These are phyloP conservation scores for Hippophae rhamnoides DNA, from an alignment of 306 rosid genomes.

Conservation along the genomic window DNA sequence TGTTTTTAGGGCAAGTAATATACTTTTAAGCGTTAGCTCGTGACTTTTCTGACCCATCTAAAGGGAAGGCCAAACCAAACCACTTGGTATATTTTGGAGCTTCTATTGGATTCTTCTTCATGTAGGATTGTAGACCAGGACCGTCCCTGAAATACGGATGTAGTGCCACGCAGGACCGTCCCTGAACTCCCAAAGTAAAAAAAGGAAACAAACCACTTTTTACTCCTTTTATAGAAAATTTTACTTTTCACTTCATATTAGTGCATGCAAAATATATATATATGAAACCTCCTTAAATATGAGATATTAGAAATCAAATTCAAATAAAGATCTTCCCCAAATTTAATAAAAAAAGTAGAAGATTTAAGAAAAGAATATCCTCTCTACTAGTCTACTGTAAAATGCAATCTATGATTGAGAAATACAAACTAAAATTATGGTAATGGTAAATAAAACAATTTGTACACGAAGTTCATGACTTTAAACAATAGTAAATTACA, in stretches of 20 bases:
- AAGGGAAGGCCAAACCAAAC: neutral
- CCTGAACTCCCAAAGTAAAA: too few species aligned
- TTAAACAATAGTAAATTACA: neutral
- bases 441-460: neutral
- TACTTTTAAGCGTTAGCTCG: slow-evolving; percentile 23
- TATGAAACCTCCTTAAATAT: too few species aligned
- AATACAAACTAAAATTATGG: neutral
- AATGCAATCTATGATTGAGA: neutral
- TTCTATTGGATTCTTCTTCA: neutral
- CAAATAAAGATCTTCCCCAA: neutral
- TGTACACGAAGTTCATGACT: neutral
- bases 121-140: neutral
- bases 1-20: slow-evolving; percentile 18
- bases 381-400: neutral
- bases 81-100: neutral
- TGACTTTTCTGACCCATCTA: slow-evolving; percentile 31
- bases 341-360: neutral
- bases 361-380: neutral
- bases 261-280: too few species aligned
- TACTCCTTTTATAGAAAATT: too few species aligned
- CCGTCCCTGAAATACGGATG: too few species aligned
- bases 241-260: too few species aligned
- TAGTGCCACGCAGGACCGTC: too few species aligned
- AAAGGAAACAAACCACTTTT: too few species aligned
- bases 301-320: too few species aligned